phyloP scores from a whole-genome alignment of 202 grass and related monocot genomes.

The Sporobolus alterniflorus region DNA sequence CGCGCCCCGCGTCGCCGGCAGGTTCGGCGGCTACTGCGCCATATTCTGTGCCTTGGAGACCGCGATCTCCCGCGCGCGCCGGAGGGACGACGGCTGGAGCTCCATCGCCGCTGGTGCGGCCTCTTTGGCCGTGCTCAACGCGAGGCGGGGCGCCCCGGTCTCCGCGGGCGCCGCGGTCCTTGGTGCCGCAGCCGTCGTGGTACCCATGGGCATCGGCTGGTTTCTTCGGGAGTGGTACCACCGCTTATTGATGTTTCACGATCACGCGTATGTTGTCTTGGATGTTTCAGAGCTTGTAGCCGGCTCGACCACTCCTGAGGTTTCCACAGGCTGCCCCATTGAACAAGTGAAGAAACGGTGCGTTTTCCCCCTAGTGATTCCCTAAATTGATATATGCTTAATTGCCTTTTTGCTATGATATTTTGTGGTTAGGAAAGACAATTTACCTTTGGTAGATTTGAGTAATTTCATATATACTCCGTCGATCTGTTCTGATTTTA shows the following conservation, averaged over 20 bases:
- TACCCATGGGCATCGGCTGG: constrained; percentile 50
- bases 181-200: constrained; percentile 44
- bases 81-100: constrained; percentile 67
- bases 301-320: too few relatives aligned
- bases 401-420: too few relatives aligned
- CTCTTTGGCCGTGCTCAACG: constrained; percentile 38
- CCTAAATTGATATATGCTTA: too few relatives aligned
- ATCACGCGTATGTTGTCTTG: too few relatives aligned
- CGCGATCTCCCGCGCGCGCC: constrained; percentile 45
- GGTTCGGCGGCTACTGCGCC: constrained; percentile 52
- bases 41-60: constrained; percentile 56
- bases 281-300: too few relatives aligned
- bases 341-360: too few relatives aligned
- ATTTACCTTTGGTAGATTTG: too few relatives aligned
- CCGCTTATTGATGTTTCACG: neutral
- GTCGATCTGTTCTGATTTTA: too few relatives aligned
- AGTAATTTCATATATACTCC: too few relatives aligned
- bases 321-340: too few relatives aligned
- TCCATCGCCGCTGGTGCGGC: constrained; percentile 54
- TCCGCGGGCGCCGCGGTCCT: constrained; percentile 23
- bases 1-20: constrained; percentile 44
- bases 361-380: too few relatives aligned
- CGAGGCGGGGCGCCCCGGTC: constrained; percentile 30
- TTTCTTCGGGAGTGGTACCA: neutral
- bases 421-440: too few relatives aligned